Evolutionary conservation across 768 basidiomycete genomes (phyloP), one percentile per base, ranked within the genome.

Genomic region (Lactarius deliciosus): DNA sequence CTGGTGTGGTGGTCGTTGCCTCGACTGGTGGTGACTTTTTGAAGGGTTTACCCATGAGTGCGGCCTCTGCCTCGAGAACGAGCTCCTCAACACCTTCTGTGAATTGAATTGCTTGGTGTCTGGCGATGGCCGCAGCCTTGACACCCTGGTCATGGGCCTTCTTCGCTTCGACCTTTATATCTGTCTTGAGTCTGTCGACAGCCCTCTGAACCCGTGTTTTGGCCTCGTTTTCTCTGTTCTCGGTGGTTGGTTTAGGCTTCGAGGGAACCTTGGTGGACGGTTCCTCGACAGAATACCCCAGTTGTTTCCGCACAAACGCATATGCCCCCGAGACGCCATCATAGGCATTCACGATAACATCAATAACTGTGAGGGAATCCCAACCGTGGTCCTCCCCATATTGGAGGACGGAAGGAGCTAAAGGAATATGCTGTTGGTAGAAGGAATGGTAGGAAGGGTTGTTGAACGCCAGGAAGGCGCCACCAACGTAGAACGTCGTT

Each of bases 391-490:
- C 81, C 73, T 97, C 93, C 11, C 90, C 91, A 73, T 86, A 94
- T 65, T 95, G 89, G 47, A 96, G 81, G 76, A 96, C 81, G 20
- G 83, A 74, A 68, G 89, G 84, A 34, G 88, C 94, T 45, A 92
- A 81, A 2, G 96, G 96, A 62, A 95, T 86, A 53, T 84, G 81
- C 71, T 88, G 85, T 64, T 86, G 82, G 81, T 97, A 97, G 75
- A 96, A 82, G 70, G 96, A 90, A 74, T 91, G 87, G 80, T 96
- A 97, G 2, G 80, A 76, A 70, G 88, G 89, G 76, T 85, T 87
- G 72, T 89, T 84, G 79, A 90, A 89, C 25, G 92, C 86, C 65
- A 87, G 78, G 76, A 91, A 90, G 10, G 89, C 85, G 76, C 93
- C 93, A 60, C 88, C 86, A 65, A 88, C 79, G 81, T 95, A 96